Evolutionary conservation across 495 filamentous ascomycete species (phyloP).

Genomic region (Hypoxylon intermedium): DNA sequence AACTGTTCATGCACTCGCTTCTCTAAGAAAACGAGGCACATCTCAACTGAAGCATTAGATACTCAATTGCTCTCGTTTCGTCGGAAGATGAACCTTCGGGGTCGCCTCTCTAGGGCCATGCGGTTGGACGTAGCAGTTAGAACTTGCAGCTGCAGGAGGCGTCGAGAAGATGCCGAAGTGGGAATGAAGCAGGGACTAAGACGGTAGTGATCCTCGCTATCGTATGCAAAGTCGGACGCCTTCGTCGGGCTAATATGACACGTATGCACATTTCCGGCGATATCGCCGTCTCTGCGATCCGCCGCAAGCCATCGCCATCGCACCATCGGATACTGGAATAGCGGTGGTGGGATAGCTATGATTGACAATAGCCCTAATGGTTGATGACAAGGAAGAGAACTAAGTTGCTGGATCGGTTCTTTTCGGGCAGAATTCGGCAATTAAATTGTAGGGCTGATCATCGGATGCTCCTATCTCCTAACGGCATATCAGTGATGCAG

Average conservation of each 20-base stretch:
- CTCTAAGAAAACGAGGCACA: too few species aligned
- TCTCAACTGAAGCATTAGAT: too few species aligned
- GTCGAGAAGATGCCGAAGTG: background rate
- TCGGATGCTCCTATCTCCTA: background rate
- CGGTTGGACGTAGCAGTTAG: background rate
- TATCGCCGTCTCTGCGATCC: slow-evolving; percentile 3
- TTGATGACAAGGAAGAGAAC: background rate
- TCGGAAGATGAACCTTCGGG: too few species aligned
- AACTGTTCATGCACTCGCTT: too few species aligned
- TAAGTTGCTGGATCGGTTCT: background rate
- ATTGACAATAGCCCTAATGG: background rate
- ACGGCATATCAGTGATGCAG: background rate
- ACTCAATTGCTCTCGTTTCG: too few species aligned
- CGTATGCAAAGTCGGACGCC: slow-evolving; percentile 1
- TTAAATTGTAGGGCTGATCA: background rate
- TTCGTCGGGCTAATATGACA: slow-evolving; percentile 3
- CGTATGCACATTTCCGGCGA: slow-evolving; percentile 12
- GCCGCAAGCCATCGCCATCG: background rate
- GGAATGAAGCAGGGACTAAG: background rate
- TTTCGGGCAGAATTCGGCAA: background rate
- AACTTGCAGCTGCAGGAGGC: background rate
- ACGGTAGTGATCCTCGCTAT: slow-evolving; percentile 3
- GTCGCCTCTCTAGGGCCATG: background rate
- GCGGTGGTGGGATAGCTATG: too few species aligned
- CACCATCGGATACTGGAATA: slow-evolving; percentile 12